Conservation (phyloP, 2,329 filamentous ascomycete genomes). For the Alternaria novae-zelandiae region DNA sequence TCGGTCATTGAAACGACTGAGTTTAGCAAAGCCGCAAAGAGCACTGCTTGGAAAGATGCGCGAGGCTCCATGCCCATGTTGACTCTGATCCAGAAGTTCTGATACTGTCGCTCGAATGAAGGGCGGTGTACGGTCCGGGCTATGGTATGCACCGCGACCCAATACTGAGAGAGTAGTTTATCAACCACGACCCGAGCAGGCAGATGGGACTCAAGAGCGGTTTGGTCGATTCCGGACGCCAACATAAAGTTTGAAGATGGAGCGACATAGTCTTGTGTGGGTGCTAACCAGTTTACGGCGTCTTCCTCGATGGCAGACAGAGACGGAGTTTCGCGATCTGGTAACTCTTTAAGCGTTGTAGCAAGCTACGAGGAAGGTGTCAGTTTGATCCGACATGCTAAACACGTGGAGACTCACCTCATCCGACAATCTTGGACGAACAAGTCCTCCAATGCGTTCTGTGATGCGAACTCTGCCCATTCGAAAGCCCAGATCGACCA, state of each 20-base stretch:
- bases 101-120: constrained; percentile 70
- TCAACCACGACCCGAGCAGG: constrained; percentile 66
- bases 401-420: constrained; percentile 59
- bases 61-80: constrained; percentile 66
- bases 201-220: constrained; percentile 64
- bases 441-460: constrained; percentile 75
- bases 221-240: constrained; percentile 54
- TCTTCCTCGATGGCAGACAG: constrained; percentile 20
- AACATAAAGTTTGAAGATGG: constrained; percentile 74
- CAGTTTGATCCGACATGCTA: neutral
- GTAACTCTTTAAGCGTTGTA: constrained; percentile 39
- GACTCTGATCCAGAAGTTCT: constrained; percentile 69
- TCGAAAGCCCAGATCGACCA: constrained; percentile 74
- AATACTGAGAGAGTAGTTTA: constrained; percentile 70
- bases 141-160: constrained; percentile 70
- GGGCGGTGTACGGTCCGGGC: constrained; percentile 71
- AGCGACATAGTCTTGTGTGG: constrained; percentile 70
- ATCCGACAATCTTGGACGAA: constrained; percentile 72
- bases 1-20: constrained; percentile 71
- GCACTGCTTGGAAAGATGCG: constrained; percentile 69
- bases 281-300: constrained; percentile 62
- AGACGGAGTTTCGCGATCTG: constrained; percentile 14
- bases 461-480: constrained; percentile 76
- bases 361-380: constrained; percentile 30
- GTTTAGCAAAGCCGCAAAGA: constrained; percentile 74